Percentiles rank a stretch among this genome's conserved stretches.
phyloP scores from a whole-genome alignment of 148 eudicot species.

The Pharnaceum exiguum region DNA sequence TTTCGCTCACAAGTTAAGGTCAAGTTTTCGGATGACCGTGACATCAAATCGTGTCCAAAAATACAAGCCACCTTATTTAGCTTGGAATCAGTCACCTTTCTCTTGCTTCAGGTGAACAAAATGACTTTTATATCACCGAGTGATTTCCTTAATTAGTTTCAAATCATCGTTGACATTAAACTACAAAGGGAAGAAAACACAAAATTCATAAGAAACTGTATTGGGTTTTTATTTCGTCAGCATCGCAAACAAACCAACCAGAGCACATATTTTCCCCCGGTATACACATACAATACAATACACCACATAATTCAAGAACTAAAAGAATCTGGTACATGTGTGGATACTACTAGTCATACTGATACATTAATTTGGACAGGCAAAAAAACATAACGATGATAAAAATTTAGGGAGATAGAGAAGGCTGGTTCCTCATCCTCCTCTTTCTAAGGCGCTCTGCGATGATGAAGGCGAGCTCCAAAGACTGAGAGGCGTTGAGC shows the following conservation, averaged over 20 bases:
- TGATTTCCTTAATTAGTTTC: too few species aligned
- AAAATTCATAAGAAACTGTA: not conserved
- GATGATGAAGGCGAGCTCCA: slow-evolving; percentile 61
- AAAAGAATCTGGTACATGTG: slow-evolving; percentile 16
- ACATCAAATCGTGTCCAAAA: too few species aligned
- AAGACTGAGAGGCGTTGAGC: slow-evolving; percentile 57
- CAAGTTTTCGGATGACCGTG: too few species aligned
- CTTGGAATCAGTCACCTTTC: not conserved
- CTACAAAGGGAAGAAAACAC: not conserved
- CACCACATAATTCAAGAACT: not conserved
- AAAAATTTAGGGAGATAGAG: slow-evolving; percentile 15
- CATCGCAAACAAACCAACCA: slow-evolving; percentile 24
- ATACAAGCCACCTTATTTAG: too few species aligned
- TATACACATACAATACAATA: slow-evolving; percentile 22
- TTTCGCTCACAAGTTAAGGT: too few species aligned
- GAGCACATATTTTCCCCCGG: slow-evolving; percentile 9
- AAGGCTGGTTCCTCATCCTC: slow-evolving; percentile 38
- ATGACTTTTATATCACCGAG: too few species aligned
- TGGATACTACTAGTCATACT: slow-evolving; percentile 12
- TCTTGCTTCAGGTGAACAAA: not conserved
- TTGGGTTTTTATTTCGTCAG: slow-evolving; percentile 8
- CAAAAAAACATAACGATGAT: slow-evolving; percentile 2
- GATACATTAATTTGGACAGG: slow-evolving; percentile 10
- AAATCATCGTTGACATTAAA: too few species aligned
- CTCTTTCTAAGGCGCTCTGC: slow-evolving; percentile 59